Evolutionary conservation across 2,329 filamentous ascomycete species (phyloP), one percentile per base, ranked within the genome.

Genomic region (Aspergillus oerlinghausenensis): DNA sequence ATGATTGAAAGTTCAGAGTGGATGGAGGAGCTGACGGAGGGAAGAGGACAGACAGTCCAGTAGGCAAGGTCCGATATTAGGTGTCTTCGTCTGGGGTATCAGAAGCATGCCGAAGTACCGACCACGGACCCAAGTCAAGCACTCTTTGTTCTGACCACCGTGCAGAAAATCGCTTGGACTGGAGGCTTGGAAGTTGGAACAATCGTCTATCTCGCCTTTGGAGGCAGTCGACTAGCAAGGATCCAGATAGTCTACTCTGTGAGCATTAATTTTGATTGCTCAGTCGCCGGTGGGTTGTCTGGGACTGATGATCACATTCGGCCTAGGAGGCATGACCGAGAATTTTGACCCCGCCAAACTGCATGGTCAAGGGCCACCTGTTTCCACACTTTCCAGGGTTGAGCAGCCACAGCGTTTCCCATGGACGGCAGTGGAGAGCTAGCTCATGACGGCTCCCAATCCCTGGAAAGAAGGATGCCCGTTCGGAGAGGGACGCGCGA

Each of bases 61-160:
- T 45, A 55, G 55, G 43, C 59, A 57, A 17, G 61, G 60, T 58
- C 60, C 59, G 61, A 59, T 62, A 62, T 58, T 54, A 51, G 48
- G 45, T 57, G 55, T 61, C 60, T 59, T 66, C 62, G 65, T 69
- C 66, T 53, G 64, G 67, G 64, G 67, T 68, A 61, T 52, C 43
- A 61, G 67, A 60, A 61, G 55, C 56, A 57, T 60, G 55, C 59
- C 58, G 63, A 55, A 62, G 23, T 26, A 40, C 25, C 5, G 11
- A 17, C 19, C 4, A 11, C 21, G 9, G 25, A 25, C 11, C 11
- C 23, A 23, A 21, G 21, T 23, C 40, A 43, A 43, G 40, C 21
- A 43, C 40, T 23, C n/a, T 19, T 21, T 19, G n/a, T 23, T 10
- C n/a, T 17, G 21, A 50, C 40, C 40, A 53, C 32, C 26, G 23